Evolutionary conservation across 352 stramenopile genomes (phyloP).

Genomic region (Phytophthora fragariae): DNA sequence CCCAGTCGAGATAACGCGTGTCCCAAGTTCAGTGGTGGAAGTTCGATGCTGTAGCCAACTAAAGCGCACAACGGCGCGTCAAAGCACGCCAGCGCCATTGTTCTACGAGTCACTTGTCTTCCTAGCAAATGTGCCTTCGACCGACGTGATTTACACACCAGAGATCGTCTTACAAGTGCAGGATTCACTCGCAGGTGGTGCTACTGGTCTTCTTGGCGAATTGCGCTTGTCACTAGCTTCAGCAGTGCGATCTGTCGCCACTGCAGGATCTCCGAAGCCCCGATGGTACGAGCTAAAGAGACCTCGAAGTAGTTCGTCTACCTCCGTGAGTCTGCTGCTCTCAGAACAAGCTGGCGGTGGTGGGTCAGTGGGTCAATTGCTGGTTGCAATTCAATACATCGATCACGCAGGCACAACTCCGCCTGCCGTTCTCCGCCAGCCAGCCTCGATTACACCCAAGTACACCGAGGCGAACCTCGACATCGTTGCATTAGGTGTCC

Average conservation of each 20-base stretch:
- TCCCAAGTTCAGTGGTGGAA: conserved; percentile 81
- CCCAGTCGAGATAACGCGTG: conserved; percentile 48
- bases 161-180: conserved; percentile 81
- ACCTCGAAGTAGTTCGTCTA: conserved; percentile 24
- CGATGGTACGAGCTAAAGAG: conserved; percentile 55
- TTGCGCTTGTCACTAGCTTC: conserved; percentile 56
- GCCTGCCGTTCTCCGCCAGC: conserved; percentile 35
- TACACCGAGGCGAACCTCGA: conserved; percentile 67
- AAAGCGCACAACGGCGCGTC: conserved; percentile 53
- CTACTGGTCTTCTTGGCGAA: conserved; percentile 51
- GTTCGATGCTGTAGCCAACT: conserved; percentile 74
- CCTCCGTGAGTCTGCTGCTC: conserved; percentile 26
- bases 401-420: conserved; percentile 50
- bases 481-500: conserved; percentile 73
- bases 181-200: conserved; percentile 51
- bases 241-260: conserved; percentile 51
- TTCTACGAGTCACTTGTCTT: conserved; percentile 89
- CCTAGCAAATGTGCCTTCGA: conserved; percentile 44
- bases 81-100: conserved; percentile 75
- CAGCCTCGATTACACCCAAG: conserved; percentile 53
- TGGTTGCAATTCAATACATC: conserved; percentile 75
- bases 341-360: conserved; percentile 24
- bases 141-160: conserved; percentile 65
- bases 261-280: conserved; percentile 55
- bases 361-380: conserved; percentile 44